phyloP scores from a whole-genome alignment of 257 asterid genomes.

The Parsonsia alboflavescens region DNA sequence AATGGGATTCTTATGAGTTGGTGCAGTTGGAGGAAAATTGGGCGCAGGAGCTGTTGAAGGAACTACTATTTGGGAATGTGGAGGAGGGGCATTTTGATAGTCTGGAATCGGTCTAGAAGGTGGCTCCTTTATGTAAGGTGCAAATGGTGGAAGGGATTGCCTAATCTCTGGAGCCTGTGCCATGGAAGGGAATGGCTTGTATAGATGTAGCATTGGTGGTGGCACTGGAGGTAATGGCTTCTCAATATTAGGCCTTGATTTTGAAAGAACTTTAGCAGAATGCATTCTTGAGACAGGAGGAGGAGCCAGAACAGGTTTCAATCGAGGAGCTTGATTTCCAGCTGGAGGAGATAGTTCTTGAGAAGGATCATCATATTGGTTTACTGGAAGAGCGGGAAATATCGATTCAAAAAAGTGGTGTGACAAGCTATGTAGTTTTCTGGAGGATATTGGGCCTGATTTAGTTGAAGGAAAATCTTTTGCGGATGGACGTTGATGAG shows the following conservation, averaged over 20 bases:
- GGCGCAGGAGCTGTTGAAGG: neutral
- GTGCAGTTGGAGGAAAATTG: neutral
- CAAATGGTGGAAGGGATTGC: neutral
- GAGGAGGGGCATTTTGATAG: slow-evolving; percentile 2
- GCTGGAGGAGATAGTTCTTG: too few species aligned
- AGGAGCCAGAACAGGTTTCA: slow-evolving; percentile 8
- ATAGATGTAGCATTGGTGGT: neutral
- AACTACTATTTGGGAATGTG: neutral
- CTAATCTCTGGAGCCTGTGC: neutral
- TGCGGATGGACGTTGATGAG: neutral
- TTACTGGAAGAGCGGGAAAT: neutral
- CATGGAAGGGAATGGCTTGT: neutral
- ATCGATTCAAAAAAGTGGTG: neutral
- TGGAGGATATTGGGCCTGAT: neutral
- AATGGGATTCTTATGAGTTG: neutral
- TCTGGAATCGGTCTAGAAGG: slow-evolving; percentile 4
- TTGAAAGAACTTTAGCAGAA: too few species aligned
- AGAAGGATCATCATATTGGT: neutral
- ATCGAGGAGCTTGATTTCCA: too few species aligned
- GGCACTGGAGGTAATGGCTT: neutral
- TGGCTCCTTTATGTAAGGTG: neutral
- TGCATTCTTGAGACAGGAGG: neutral
- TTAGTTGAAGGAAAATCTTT: neutral
- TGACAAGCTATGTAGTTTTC: slow-evolving; percentile 12
- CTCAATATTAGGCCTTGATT: neutral